Conservation (phyloP, 139 green algal genomes). For the Diplosphaera chodatii region DNA sequence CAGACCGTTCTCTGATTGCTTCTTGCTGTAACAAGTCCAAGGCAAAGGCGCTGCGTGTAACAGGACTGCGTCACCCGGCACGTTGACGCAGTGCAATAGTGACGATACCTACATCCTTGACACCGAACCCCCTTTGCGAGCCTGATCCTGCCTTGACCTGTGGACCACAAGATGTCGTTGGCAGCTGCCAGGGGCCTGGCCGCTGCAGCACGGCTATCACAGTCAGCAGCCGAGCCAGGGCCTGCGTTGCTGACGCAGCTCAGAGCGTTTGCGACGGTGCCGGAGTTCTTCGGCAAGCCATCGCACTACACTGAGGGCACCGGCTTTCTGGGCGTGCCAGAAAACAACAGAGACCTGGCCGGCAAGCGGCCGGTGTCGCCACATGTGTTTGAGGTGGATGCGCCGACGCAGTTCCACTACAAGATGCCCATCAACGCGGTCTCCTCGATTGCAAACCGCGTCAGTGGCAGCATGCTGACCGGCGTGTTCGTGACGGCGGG, state of each 20-base stretch:
- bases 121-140: too few relatives aligned
- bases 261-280: constrained; percentile 27
- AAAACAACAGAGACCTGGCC: constrained; percentile 26
- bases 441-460: constrained; percentile 84
- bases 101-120: too few relatives aligned
- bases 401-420: constrained; percentile 70
- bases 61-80: too few relatives aligned
- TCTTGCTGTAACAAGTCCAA: too few relatives aligned
- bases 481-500: constrained; percentile 40
- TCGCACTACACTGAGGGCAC: constrained; percentile 82
- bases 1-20: too few relatives aligned
- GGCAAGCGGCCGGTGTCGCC: constrained; percentile 86
- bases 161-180: too few relatives aligned
- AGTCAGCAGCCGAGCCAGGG: background rate
- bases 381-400: constrained; percentile 83
- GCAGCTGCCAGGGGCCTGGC: background rate
- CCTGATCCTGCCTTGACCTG: too few relatives aligned
- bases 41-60: too few relatives aligned
- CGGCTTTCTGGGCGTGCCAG: constrained; percentile 84
- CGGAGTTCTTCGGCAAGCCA: constrained; percentile 79
- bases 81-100: too few relatives aligned
- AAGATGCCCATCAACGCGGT: constrained; percentile 81
- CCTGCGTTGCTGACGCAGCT: background rate
- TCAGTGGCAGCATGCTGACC: constrained; percentile 68
- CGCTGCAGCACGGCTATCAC: background rate